These are phyloP conservation scores for Hypomyces perniciosus DNA, from an alignment of 2,329 filamentous ascomycete genomes.

Conservation along the genomic window DNA sequence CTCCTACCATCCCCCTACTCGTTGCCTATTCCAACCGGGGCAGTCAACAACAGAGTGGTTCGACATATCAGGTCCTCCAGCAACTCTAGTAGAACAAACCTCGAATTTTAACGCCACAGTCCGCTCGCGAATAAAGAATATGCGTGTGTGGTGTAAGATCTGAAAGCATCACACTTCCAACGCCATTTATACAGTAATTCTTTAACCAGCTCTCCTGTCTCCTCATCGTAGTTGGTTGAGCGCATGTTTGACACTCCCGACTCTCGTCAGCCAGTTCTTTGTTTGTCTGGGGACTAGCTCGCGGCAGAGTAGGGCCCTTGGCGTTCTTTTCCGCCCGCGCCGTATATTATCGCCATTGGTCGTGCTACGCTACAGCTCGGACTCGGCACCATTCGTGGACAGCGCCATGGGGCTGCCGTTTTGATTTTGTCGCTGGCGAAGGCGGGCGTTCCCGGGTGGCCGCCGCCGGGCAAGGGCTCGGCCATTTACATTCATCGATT, in stretches of 20 bases:
- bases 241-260: not conserved
- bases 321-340: constrained; percentile 1
- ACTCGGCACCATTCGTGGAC: constrained; percentile 52
- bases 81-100: no score
- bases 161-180: constrained; percentile 19
- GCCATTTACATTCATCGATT: constrained; percentile 39
- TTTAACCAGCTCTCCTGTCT: not conserved
- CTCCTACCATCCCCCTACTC: no score
- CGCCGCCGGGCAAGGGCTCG: constrained; percentile 38
- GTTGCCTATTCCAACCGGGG: no score
- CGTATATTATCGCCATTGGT: not conserved
- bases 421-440: constrained; percentile 40
- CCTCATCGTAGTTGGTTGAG: not conserved
- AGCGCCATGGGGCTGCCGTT: constrained; percentile 53
- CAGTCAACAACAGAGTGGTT: no score
- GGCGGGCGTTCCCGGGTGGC: constrained; percentile 35
- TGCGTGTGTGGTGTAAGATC: constrained; percentile 2
- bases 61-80: no score
- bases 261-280: not conserved
- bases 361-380: constrained; percentile 40
- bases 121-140: not conserved
- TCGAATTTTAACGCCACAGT: not conserved
- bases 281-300: constrained; percentile 1
- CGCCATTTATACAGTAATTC: constrained; percentile 29
- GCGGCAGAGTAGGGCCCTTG: not conserved